Percentiles rank a stretch among this genome's conserved stretches.
phyloP scores from a whole-genome alignment of 495 filamentous ascomycete species.

The Aspergillus cavernicola region DNA sequence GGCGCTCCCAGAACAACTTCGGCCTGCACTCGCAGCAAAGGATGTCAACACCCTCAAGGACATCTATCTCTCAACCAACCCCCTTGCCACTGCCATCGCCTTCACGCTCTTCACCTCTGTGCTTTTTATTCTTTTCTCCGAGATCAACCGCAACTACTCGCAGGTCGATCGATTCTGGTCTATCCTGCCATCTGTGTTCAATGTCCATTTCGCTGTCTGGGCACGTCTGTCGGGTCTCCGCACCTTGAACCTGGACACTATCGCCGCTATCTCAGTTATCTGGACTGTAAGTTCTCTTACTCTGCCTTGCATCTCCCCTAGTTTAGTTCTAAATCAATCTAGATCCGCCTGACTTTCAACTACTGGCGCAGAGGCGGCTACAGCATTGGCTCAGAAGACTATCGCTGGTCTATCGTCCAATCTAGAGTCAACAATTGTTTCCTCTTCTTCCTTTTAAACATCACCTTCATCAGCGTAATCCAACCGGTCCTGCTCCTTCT shows the following conservation, averaged over 20 bases:
- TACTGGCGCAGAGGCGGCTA: conserved; percentile 98
- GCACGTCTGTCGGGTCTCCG: conserved; percentile 70
- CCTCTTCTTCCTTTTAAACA: conserved; percentile 79
- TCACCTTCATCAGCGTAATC: conserved; percentile 78
- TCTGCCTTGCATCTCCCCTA: not conserved
- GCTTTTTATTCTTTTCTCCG: conserved; percentile 67
- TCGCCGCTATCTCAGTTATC: conserved; percentile 62
- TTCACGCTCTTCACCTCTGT: conserved; percentile 64
- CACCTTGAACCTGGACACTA: conserved; percentile 68
- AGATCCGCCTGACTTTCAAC: conserved; percentile 86
- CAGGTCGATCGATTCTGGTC: conserved; percentile 94
- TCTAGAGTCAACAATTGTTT: conserved; percentile 47
- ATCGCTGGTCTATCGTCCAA: conserved; percentile 70
- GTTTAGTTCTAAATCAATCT: not conserved
- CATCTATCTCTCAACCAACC: conserved; percentile 85
- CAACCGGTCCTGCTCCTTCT: conserved; percentile 68
- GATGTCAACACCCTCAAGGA: conserved; percentile 53
- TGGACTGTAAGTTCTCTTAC: conserved; percentile 69
- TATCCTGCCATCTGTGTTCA: conserved; percentile 80
- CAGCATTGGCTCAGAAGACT: conserved; percentile 82
- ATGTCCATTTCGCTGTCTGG: conserved; percentile 81
- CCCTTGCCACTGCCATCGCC: conserved; percentile 70
- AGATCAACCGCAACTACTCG: conserved; percentile 88
- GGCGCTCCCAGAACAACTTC: conserved; percentile 61
- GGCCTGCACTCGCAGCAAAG: conserved; percentile 44